Evolutionary conservation across 2,329 filamentous ascomycete species (phyloP), one percentile per base, ranked within the genome.

Genomic region (Alternaria tenuissima): DNA sequence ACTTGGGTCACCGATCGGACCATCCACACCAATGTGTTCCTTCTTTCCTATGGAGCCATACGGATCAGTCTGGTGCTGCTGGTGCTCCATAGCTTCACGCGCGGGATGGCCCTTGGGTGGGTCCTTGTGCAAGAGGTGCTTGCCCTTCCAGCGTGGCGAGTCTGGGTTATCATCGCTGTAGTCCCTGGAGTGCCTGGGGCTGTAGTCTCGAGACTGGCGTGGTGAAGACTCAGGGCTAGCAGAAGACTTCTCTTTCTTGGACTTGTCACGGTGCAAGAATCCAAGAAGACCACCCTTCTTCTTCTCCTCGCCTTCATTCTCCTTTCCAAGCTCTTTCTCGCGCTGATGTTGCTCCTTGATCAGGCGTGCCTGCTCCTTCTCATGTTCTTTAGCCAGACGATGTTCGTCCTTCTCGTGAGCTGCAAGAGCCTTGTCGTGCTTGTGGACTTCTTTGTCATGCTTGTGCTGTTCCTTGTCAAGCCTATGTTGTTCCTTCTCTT

Each of bases 251-350:
- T 78, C 67, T 49, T 78, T 78, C 60, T 77, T 74, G 59, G 79
- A 73, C 67, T 81, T 81, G 64, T 80, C 75, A n/a, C 77, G 74
- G 60, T 80, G 78, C 30, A 81, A 62, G 65, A 81, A 80, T 20
- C 78, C 74, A 24, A 80, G 66, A 11, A 81, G 63, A 34, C 70
- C 65, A 47, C 79, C 74, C 55, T 79, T 80, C 63, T 80, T 78
- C 61, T 78, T 70, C 65, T 78, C 76, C 46, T 58, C 64, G 22
- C 57, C 65, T 22, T 72, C 66, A 26, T 75, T 68, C 47, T 76
- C 57, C 52, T 65, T 60, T 3, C 54, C 58, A 8, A 56, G 54
- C 36, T 69, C 58, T 11, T 69, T 64, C 20, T 68, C 67, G 9
- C 48, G 57, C 51, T 71, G 34, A 41, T 38, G 52, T 36, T 57